Percentiles rank a stretch among this genome's conserved stretches.
These are phyloP conservation scores for Didymosphaeria variabile DNA, from an alignment of 2,329 filamentous ascomycete genomes.

Conservation along the genomic window DNA sequence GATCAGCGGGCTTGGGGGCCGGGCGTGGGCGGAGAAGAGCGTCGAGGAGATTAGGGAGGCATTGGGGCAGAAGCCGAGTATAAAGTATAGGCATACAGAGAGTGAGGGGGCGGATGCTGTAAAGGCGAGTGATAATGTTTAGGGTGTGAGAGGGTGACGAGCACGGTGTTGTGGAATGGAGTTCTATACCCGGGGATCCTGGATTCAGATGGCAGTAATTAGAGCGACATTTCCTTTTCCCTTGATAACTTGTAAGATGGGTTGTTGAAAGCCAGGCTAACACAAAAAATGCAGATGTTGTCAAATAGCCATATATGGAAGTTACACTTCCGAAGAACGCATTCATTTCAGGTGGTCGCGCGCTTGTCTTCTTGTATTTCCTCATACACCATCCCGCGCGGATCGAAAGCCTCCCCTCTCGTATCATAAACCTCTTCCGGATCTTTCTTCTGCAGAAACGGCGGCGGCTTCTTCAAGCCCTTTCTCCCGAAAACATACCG, in stretches of 20 bases:
- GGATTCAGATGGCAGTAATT: neutral
- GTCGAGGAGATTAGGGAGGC: constrained; percentile 53
- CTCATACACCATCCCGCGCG: constrained; percentile 5
- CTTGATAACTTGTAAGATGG: neutral
- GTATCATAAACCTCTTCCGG: constrained; percentile 21
- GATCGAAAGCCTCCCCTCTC: constrained; percentile 18
- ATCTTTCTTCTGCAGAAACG: constrained; percentile 29
- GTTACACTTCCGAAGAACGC: too few species aligned
- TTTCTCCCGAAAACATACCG: constrained; percentile 22
- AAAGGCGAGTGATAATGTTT: constrained; percentile 9
- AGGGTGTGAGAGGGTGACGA: neutral
- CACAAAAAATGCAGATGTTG: too few species aligned
- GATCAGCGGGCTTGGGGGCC: constrained; percentile 50
- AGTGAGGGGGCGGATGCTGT: constrained; percentile 9
- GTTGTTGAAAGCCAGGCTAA: neutral
- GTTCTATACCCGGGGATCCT: neutral
- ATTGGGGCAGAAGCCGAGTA: constrained; percentile 44
- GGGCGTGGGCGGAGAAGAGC: constrained; percentile 46
- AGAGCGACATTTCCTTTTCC: neutral
- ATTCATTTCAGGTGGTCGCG: neutral
- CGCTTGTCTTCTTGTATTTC: constrained; percentile 18
- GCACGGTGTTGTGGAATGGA: neutral
- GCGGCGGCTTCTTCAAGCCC: constrained; percentile 21
- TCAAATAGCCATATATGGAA: too few species aligned
- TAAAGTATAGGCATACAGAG: constrained; percentile 12